Percentiles rank a stretch among this genome's conserved stretches.
Evolutionary conservation across 441 rosid genomes (phyloP).

Genomic region (Gossypium gossypioides): DNA sequence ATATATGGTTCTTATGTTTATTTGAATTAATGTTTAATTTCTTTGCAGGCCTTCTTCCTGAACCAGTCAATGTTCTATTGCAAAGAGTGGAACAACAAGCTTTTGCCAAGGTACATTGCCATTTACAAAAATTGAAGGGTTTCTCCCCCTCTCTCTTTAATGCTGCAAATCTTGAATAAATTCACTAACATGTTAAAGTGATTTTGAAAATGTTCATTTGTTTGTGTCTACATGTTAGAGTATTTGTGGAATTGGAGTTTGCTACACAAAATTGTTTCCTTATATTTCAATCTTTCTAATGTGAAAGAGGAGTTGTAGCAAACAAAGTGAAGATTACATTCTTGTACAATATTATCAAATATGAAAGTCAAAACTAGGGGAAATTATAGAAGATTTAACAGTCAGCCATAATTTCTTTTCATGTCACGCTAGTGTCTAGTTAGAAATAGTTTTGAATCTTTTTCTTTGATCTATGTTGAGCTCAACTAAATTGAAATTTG

Average conservation of each 20-base stretch:
- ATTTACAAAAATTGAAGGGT: background rate
- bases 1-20: background rate
- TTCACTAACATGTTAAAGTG: background rate
- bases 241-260: background rate
- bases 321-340: background rate
- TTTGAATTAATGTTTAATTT: background rate
- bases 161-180: background rate
- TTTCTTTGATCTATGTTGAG: background rate
- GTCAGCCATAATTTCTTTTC: background rate
- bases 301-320: background rate
- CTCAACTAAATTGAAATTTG: background rate
- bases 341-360: background rate
- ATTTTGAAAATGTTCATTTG: background rate
- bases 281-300: background rate
- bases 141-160: too few relatives aligned
- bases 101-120: constrained; percentile 52
- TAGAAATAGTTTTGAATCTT: constrained; percentile 5
- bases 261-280: background rate
- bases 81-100: constrained; percentile 66
- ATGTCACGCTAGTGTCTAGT: background rate
- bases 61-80: constrained; percentile 60
- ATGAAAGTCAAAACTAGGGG: background rate
- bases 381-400: background rate
- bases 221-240: background rate
- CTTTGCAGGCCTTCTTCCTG: constrained; percentile 57